These are phyloP conservation scores for Coemansia sp. DNA, from an alignment of 192 early-diverging fungal species.

Conservation along the genomic window DNA sequence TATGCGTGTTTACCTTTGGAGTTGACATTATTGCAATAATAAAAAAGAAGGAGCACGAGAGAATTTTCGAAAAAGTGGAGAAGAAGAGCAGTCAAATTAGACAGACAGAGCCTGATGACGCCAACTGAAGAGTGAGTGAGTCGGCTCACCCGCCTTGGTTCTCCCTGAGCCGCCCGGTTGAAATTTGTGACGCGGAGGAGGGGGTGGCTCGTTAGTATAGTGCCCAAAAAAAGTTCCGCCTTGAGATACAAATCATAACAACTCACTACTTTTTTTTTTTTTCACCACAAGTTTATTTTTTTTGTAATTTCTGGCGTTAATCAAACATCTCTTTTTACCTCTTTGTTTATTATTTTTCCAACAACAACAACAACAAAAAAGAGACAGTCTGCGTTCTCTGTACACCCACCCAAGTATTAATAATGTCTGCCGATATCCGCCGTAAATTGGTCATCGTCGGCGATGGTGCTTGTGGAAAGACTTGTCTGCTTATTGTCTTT, in stretches of 20 bases:
- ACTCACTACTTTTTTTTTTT: background rate
- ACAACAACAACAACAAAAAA: background rate
- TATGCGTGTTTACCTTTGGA: conserved; percentile 17
- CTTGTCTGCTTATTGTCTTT: conserved; percentile 84
- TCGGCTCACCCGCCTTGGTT: background rate
- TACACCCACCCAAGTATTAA: background rate
- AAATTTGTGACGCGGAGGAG: background rate
- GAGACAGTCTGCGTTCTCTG: background rate
- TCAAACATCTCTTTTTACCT: background rate
- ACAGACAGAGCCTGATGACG: background rate
- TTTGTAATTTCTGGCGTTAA: conserved; percentile 6
- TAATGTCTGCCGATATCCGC: conserved; percentile 2
- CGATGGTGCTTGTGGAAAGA: conserved; percentile 91
- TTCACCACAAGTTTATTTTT: conserved; percentile 8
- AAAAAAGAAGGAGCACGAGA: background rate
- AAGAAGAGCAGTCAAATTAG: background rate
- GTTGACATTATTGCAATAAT: conserved; percentile 16
- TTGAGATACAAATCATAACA: conserved; percentile 3
- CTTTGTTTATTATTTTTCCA: conserved; percentile 3
- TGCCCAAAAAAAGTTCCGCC: background rate
- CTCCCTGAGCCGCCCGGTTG: conserved; percentile 6
- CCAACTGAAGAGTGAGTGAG: too few relatives aligned
- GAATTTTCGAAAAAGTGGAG: conserved; percentile 1
- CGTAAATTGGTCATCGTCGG: conserved; percentile 85
- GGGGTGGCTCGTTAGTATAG: background rate